These are phyloP conservation scores for Cucurbita argyrosperma DNA, from an alignment of 306 rosid genomes.

Conservation along the genomic window DNA sequence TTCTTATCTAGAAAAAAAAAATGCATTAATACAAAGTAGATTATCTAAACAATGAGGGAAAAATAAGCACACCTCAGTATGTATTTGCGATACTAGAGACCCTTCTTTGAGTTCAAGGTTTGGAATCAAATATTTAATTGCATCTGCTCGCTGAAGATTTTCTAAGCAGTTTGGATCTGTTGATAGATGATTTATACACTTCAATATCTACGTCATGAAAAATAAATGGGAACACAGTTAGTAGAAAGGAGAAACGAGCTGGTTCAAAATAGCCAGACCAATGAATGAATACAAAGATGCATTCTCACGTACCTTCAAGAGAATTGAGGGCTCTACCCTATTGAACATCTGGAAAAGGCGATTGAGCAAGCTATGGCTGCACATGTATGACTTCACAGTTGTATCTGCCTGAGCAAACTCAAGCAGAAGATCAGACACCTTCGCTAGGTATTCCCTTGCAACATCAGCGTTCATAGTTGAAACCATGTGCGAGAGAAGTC, in stretches of 20 bases:
- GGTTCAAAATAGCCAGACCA: not conserved
- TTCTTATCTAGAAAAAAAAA: not conserved
- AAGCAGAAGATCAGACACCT: conserved; percentile 97
- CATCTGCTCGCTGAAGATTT: conserved; percentile 98
- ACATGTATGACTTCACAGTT: conserved; percentile 78
- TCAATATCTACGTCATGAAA: conserved; percentile 51
- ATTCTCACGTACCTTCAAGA: conserved; percentile 53
- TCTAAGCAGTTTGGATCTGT: conserved; percentile 99
- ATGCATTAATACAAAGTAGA: not conserved
- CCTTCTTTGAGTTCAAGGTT: conserved; percentile 98
- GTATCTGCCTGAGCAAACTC: conserved; percentile 98
- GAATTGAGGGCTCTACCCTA: conserved; percentile 93
- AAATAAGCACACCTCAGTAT: conserved; percentile 58
- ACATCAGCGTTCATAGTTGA: conserved; percentile 87
- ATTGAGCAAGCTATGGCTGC: conserved; percentile 96
- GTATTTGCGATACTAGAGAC: conserved; percentile 79
- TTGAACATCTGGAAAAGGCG: conserved; percentile 99
- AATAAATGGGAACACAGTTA: not conserved
- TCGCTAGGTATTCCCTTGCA: conserved; percentile 86
- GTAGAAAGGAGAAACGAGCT: not conserved
- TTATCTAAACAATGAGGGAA: not conserved
- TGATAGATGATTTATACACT: conserved; percentile 81
- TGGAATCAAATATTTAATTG: conserved; percentile 91
- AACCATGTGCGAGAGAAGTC: conserved; percentile 90
- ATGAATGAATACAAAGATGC: not conserved